Base-by-base conservation (phyloP, 345 rosid genomes). In the Raphanus sativus region DNA sequence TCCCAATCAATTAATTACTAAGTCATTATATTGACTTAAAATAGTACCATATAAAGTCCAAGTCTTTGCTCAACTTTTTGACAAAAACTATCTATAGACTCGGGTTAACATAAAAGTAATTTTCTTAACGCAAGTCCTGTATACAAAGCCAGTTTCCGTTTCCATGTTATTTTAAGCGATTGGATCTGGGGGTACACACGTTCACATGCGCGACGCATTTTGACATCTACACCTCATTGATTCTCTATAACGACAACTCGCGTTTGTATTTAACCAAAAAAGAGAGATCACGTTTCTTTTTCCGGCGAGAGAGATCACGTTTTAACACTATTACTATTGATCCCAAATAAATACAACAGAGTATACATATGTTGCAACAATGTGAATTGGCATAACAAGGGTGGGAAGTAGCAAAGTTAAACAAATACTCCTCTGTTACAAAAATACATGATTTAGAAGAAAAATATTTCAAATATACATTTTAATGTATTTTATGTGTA, bases 11-110 rank as follows among this genome's bases (percentile, higher is more conserved):
- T 61, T 61, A 58, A 24, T 58, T 58, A 11, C 36, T 15, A 62
- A 54, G 77, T 74, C 77, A 74, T 15, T 74, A n/a, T 33, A 25
- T 56, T 66, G 72, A 75, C 77, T 66, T 56, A 56, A 30, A 66
- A 56, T 26, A 1, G 24, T 48, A 45, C 52, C 15, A 13, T 28
- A 56, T 25, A 34, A 62, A 36, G 71, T 74, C 64, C 12, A 74
- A 65, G 77, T 75, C 65, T 11, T 29, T 75, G 59, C 30, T 58
- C 59, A 28, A 1, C 25, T 6, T 65, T 74, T 10, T 38, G 69
- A 65, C 36, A 58, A 59, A 48, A 52, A n/a, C 1, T 15, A 11
- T 55, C 10, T 6, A 40, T 4, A 62, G n/a, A 30, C 69, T 73
- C 33, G 30, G 59, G 29, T 29, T 62, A 71, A 45, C 61, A 33